Conservation (phyloP, 2,329 filamentous ascomycete genomes). For the Xylariaceae sp. region DNA sequence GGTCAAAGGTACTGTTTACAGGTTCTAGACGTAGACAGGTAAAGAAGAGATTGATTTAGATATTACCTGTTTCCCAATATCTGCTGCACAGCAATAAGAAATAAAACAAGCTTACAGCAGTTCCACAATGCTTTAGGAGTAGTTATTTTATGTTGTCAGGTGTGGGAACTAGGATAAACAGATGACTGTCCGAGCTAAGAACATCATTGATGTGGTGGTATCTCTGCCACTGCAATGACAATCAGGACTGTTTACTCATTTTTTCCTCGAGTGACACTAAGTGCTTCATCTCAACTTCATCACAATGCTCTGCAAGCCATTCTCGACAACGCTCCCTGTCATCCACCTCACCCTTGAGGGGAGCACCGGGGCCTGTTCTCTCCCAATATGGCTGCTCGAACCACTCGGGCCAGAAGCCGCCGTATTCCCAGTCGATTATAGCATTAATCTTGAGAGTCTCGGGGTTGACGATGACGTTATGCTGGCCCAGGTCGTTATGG, state of each 20-base stretch:
- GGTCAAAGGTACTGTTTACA: no score
- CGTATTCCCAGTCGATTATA: not conserved
- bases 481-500: not conserved
- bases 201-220: no score
- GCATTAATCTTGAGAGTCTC: not conserved
- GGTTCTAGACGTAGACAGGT: no score
- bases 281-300: constrained; percentile 1
- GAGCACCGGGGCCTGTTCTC: not conserved
- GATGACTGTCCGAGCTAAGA: no score
- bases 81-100: no score
- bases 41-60: no score
- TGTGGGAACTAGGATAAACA: no score
- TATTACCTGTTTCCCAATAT: no score
- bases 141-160: no score
- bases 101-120: no score
- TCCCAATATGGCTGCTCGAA: constrained; percentile 1
- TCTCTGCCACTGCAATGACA: no score
- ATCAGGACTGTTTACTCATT: not conserved
- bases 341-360: constrained; percentile 1
- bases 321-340: constrained; percentile 1
- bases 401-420: not conserved
- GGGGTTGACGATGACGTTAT: not conserved
- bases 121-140: no score
- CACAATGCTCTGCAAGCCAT: not conserved
- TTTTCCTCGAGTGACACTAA: not conserved